A percentile compares a stretch with the other conserved stretches of the same genome.
Evolutionary conservation across 805 yeast species (phyloP).

Genomic region (Myxozyma lipomycoides): DNA sequence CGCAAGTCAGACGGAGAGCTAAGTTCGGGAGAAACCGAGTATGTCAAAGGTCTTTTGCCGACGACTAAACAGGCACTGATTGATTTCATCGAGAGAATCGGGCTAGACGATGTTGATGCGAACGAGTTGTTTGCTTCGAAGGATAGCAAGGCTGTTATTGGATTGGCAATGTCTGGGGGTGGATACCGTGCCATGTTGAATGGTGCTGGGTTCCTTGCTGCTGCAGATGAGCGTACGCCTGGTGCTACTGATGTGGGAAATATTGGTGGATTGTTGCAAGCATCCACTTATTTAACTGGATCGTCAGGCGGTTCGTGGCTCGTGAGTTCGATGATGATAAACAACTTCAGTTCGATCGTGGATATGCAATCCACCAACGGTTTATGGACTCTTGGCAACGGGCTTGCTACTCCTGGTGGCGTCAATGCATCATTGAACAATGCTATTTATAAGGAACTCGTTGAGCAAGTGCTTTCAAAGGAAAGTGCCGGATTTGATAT

Average conservation of each 20-base stretch:
- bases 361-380: slow-evolving; percentile 28
- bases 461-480: slow-evolving; percentile 49
- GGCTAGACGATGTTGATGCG: slow-evolving; percentile 43
- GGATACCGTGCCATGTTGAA: slow-evolving; percentile 68
- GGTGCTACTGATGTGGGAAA: slow-evolving; percentile 36
- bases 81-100: slow-evolving; percentile 45
- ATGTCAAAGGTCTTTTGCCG: slow-evolving; percentile 27
- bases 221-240: slow-evolving; percentile 48
- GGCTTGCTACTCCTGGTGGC: slow-evolving; percentile 31
- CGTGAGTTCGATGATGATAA: slow-evolving; percentile 46
- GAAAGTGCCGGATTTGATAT: slow-evolving; percentile 62
- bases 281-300: slow-evolving; percentile 56
- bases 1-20: slow-evolving; percentile 14
- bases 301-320: slow-evolving; percentile 74
- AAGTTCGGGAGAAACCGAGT: slow-evolving; percentile 25
- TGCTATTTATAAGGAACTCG: slow-evolving; percentile 43
- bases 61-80: slow-evolving; percentile 34
- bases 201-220: slow-evolving; percentile 54
- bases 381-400: slow-evolving; percentile 36
- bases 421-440: slow-evolving; percentile 45
- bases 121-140: slow-evolving; percentile 5
- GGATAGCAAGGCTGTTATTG: slow-evolving; percentile 33
- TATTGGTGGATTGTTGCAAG: slow-evolving; percentile 53
- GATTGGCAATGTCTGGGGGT: slow-evolving; percentile 73
- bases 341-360: slow-evolving; percentile 41